A percentile compares a stretch with the other conserved stretches of the same genome.
Evolutionary conservation across 2,329 filamentous ascomycete species (phyloP).

Genomic region (Fonsecaea pugnacius): DNA sequence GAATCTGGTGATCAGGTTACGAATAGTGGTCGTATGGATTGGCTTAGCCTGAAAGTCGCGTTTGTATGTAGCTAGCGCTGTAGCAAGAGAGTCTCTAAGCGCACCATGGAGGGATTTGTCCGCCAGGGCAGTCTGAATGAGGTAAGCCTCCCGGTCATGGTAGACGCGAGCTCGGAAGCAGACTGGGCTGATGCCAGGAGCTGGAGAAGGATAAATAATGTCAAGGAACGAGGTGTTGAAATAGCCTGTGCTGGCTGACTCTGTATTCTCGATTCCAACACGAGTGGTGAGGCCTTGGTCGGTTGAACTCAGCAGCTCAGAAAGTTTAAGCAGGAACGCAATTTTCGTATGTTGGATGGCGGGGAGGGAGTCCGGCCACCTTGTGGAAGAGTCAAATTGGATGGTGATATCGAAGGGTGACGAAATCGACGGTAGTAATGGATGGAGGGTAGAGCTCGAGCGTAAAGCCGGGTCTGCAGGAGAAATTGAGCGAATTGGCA

Average conservation of each 20-base stretch:
- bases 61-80: constrained; percentile 71
- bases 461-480: constrained; percentile 74
- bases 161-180: constrained; percentile 85
- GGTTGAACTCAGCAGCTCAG: constrained; percentile 68
- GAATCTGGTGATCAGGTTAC: constrained; percentile 78
- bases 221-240: constrained; percentile 61
- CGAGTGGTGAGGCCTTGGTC: constrained; percentile 67
- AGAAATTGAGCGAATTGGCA: constrained; percentile 81
- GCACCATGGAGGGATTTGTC: constrained; percentile 72
- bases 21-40: constrained; percentile 78
- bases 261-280: constrained; percentile 79
- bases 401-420: constrained; percentile 76
- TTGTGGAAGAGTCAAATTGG: constrained; percentile 88
- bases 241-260: constrained; percentile 26
- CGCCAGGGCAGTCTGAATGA: constrained; percentile 76
- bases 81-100: constrained; percentile 69
- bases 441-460: constrained; percentile 61
- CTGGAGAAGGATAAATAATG: constrained; percentile 66
- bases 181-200: constrained; percentile 53
- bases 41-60: constrained; percentile 73
- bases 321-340: constrained; percentile 78
- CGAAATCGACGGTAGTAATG: constrained; percentile 37
- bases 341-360: constrained; percentile 94
- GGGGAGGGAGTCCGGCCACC: constrained; percentile 89
- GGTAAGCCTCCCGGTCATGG: constrained; percentile 80